Evolutionary conservation across 768 basidiomycete species (phyloP).

Genomic region (Arthromyces matolae): DNA sequence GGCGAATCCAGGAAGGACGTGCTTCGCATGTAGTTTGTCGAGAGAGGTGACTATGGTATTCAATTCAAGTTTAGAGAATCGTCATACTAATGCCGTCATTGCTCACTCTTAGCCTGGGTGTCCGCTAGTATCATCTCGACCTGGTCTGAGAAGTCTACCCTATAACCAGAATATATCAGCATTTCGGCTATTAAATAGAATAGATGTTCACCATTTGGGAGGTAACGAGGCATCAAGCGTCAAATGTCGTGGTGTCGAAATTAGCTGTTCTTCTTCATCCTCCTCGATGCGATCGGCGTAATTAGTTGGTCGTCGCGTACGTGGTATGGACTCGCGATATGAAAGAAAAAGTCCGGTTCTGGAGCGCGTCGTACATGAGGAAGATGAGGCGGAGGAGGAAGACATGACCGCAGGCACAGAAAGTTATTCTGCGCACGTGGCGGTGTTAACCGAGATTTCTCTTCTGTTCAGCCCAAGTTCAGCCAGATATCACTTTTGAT

Average conservation of each 20-base stretch:
- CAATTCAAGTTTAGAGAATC: constrained; percentile 13
- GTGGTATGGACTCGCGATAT: constrained; percentile 75
- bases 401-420: constrained; percentile 13
- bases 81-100: constrained; percentile 13
- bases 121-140: constrained; percentile 74
- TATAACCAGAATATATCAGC: constrained; percentile 35
- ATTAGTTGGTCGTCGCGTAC: constrained; percentile 28
- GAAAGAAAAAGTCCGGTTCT: constrained; percentile 92
- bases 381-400: constrained; percentile 14
- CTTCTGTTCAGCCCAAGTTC: too few species aligned
- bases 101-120: constrained; percentile 75
- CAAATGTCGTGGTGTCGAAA: constrained; percentile 37
- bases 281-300: constrained; percentile 51
- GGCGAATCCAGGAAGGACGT: constrained; percentile 92
- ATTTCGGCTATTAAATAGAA: constrained; percentile 18
- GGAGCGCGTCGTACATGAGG: constrained; percentile 63
- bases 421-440: constrained; percentile 17
- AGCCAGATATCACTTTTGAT: too few species aligned
- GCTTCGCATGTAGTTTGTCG: constrained; percentile 95
- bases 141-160: constrained; percentile 92
- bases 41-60: constrained; percentile 66
- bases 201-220: constrained; percentile 70
- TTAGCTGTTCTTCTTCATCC: constrained; percentile 70
- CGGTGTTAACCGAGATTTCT: background rate
- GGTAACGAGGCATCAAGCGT: constrained; percentile 67